Evolutionary conservation across 305 asterid genomes (phyloP), one percentile per base, ranked within the genome.

Genomic region (Lippia alba): DNA sequence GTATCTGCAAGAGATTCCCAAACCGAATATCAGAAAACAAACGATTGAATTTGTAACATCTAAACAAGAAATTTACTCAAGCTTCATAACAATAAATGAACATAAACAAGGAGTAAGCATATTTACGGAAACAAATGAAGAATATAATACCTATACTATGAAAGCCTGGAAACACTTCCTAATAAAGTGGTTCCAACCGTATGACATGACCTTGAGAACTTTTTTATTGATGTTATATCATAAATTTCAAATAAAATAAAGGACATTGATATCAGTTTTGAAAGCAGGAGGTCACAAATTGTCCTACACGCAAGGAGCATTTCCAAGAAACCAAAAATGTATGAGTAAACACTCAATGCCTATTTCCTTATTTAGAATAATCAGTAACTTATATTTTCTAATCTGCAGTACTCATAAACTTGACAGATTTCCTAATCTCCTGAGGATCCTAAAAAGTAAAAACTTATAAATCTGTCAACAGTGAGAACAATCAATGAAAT

Each of bases 1-100:
- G 99, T 70, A 91, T 79, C 99, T 91, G 91, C 74, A 81, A 60
- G 51, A 64, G 59, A 72, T 76, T 66, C 62, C 54, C 54, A 70
- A 66, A 64, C 20, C 44, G 41, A 24, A 62, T 46, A 15, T 70
- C 67, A 74, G 24, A 67, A 64, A 36, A 70, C 66, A 60, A 70
- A 55, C 62, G 53, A 56, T 56, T 62, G 74, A 54, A 55, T 20
- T 50, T 16, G 55, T 12, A 62, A 41, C 41, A 3, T 24, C 60
- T 69, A 56, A 36, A 41, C 40, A 49, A 34, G 30, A 19, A 41
- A 56, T 60, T 57, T 53, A 53, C 61, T 54, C 64, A 32, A 64
- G 69, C 56, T 19, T 45, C 59, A 33, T 49, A 71, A 62, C 61
- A 74, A 34, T 53, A 9, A 30, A 64, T 65, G 24, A 49, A 17